These are phyloP conservation scores for Aspergillus steynii DNA, from an alignment of 495 filamentous ascomycete species.

Conservation along the genomic window DNA sequence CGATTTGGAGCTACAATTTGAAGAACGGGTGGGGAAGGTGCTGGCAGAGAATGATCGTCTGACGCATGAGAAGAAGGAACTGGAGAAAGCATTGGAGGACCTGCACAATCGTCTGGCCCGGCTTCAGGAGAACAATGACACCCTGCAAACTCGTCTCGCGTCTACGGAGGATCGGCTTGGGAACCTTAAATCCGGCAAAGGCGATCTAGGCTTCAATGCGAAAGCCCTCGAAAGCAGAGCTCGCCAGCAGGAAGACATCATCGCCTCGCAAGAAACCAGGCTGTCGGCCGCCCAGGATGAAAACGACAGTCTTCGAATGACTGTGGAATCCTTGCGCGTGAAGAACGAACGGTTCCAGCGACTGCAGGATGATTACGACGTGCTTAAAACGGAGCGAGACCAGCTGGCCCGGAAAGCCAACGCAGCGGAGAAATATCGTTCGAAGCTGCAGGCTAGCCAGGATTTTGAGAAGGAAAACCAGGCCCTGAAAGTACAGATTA, in stretches of 20 bases:
- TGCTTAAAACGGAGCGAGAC: constrained; percentile 70
- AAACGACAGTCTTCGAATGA: constrained; percentile 42
- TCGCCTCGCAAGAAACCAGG: constrained; percentile 58
- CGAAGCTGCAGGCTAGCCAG: constrained; percentile 72
- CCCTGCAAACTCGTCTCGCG: constrained; percentile 44
- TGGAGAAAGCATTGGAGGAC: constrained; percentile 53
- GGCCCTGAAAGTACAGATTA: constrained; percentile 59
- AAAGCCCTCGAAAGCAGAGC: constrained; percentile 48
- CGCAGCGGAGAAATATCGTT: constrained; percentile 69
- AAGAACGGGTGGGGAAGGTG: constrained; percentile 55
- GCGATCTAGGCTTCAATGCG: constrained; percentile 43
- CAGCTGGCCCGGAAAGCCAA: constrained; percentile 80
- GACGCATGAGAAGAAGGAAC: constrained; percentile 52
- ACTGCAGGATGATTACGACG: constrained; percentile 65
- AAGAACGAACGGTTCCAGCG: constrained; percentile 54
- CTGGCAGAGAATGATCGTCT: constrained; percentile 50
- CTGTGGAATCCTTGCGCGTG: constrained; percentile 40
- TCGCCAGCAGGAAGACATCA: constrained; percentile 56
- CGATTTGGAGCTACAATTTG: constrained; percentile 53
- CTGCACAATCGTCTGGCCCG: constrained; percentile 57
- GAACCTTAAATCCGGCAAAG: constrained; percentile 45
- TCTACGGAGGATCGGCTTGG: constrained; percentile 50
- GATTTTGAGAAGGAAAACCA: constrained; percentile 72
- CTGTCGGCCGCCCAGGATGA: constrained; percentile 48
- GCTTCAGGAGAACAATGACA: constrained; percentile 59